Evolutionary conservation across 2,329 filamentous ascomycete genomes (phyloP), one percentile per base, ranked within the genome.

Genomic region (Aspergillus caelatus): DNA sequence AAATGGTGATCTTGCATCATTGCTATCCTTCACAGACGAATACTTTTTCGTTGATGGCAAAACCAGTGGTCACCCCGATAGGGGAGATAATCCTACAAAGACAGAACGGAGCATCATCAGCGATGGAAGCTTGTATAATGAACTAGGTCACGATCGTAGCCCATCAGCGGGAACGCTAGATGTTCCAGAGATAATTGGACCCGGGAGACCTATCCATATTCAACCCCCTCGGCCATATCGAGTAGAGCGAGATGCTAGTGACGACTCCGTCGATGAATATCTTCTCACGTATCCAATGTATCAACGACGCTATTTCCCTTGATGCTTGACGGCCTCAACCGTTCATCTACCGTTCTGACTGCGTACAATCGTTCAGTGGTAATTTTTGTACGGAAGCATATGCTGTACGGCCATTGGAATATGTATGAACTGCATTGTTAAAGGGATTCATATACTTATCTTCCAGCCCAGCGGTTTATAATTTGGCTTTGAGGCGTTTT

Each of bases 1-100:
- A 6, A 69, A 67, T 45, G 68, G 71, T 8, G 60, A 72, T 14
- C 59, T 69, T 6, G 43, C 62, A 6, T 72, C 72, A 30, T 23
- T 68, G 4, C 58, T 59, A 8, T 65, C 67, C 4, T 61, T 65
- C 16, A 58, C 65, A 43, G 68, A 76, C 23, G 75, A 74, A 56
- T 75, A 70, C 58, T 75, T 71, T 53, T 61, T 70, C 53, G 68
- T 70, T 6, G 73, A 75, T 36, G 72, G 72, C 53, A 77, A 75
- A 60, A 67, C 66, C 12, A 68, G 55, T 50, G 67, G 63, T 50
- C 65, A 65, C 34, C 73, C 71, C 3, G 70, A 72, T 55, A 45
- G 65, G 21, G 74, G 69, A 10, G 65, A 73, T 32, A 67, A 70
- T 39, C 65, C 70, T 11, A 63, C 69, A 5, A 76, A 75, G 57